Percentiles rank a stretch among this genome's conserved stretches.
Conservation (phyloP, 139 green algal genomes). For the Coccomyxa sp. region DNA sequence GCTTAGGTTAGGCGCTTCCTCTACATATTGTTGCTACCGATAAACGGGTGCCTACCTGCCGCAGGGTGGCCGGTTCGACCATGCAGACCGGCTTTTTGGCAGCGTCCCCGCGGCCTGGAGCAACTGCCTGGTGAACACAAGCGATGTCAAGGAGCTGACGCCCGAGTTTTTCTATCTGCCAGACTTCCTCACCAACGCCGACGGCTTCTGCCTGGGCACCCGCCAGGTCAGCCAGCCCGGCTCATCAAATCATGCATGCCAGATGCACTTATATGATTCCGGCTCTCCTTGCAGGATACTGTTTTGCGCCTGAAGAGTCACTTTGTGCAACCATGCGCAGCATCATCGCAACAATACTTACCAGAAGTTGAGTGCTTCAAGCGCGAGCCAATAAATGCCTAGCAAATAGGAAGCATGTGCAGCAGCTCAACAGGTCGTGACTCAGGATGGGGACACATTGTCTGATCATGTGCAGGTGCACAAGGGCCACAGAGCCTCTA, state of each 20-base stretch:
- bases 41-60: slow-evolving; percentile 14
- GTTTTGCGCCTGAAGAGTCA: no score
- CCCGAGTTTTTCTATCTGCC: slow-evolving; percentile 81
- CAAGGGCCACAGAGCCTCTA: no score
- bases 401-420: no score
- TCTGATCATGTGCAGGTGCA: no score
- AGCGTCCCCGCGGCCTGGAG: slow-evolving; percentile 72
- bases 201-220: slow-evolving; percentile 59
- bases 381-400: no score
- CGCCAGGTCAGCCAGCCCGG: slow-evolving; percentile 48
- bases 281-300: no score
- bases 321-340: no score
- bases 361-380: no score
- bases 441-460: no score
- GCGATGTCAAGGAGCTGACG: slow-evolving; percentile 92
- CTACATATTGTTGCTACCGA: no score
- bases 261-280: neutral
- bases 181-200: slow-evolving; percentile 72
- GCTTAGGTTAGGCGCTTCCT: neutral
- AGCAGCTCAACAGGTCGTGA: no score
- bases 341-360: no score
- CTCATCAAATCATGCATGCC: neutral
- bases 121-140: slow-evolving; percentile 59
- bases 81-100: slow-evolving; percentile 78
- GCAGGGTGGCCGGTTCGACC: slow-evolving; percentile 86